Conservation (phyloP, 805 yeast genomes). For the Vanderwaltozyma verrucispora region DNA sequence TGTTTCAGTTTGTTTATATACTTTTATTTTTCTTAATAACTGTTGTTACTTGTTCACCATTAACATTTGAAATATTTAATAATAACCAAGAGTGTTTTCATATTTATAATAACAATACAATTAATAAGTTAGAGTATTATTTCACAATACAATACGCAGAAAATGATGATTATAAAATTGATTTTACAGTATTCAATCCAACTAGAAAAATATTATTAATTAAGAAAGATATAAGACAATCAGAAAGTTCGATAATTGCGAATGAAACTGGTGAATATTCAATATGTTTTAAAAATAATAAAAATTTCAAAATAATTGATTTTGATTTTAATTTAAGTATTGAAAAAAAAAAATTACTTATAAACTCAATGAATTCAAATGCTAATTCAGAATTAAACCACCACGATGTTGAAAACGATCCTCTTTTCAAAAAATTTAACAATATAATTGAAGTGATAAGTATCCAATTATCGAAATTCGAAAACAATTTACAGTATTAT, state of each 20-base stretch:
- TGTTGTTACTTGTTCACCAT: background rate
- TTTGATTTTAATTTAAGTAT: background rate
- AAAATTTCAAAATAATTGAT: background rate
- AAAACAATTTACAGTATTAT: background rate
- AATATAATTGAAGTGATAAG: background rate
- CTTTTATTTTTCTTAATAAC: background rate
- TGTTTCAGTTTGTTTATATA: background rate
- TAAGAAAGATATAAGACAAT: slow-evolving; percentile 61
- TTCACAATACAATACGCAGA: slow-evolving; percentile 25
- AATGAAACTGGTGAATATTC: slow-evolving; percentile 68
- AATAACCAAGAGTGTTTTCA: background rate
- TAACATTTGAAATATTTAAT: background rate
- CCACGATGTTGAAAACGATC: too few species aligned
- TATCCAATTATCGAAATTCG: background rate
- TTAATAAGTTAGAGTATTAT: slow-evolving; percentile 12
- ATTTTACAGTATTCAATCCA: slow-evolving; percentile 27
- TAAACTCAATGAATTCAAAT: too few species aligned
- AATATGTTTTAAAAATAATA: slow-evolving; percentile 55
- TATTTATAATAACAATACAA: background rate
- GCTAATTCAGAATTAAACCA: too few species aligned
- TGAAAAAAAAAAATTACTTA: too few species aligned
- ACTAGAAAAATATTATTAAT: slow-evolving; percentile 32
- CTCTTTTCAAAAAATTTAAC: background rate
- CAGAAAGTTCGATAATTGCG: slow-evolving; percentile 66
- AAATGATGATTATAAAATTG: slow-evolving; percentile 12